phyloP scores from a whole-genome alignment of 495 filamentous ascomycete species.

The Aspergillus taichungensis region DNA sequence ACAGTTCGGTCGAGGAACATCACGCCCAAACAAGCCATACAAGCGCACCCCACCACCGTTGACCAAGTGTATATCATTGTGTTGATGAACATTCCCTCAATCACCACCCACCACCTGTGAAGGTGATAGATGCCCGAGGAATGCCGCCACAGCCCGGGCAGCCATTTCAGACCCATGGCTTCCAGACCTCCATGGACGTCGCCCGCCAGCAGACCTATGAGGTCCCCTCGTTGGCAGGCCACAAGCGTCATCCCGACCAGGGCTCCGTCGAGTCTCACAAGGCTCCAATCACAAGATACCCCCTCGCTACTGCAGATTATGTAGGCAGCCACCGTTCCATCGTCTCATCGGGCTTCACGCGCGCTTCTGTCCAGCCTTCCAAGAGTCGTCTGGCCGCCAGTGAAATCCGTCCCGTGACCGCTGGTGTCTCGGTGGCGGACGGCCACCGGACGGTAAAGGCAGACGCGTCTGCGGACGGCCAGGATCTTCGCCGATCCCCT shows the following conservation, averaged over 20 bases:
- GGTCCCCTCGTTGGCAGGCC: constrained; percentile 31
- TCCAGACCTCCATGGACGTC: constrained; percentile 40
- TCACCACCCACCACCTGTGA: not conserved
- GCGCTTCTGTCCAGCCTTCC: constrained; percentile 14
- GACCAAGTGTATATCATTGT: no score
- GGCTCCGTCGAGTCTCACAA: constrained; percentile 3
- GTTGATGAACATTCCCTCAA: not conserved
- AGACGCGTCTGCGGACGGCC: constrained; percentile 18
- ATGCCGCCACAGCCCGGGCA: constrained; percentile 22
- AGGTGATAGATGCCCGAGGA: constrained; percentile 2
- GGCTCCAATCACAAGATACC: constrained; percentile 8
- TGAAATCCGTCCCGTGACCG: constrained; percentile 25
- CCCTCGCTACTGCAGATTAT: not conserved
- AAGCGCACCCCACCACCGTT: no score
- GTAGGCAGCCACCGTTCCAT: not conserved
- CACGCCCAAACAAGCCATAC: no score
- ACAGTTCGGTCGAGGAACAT: no score
- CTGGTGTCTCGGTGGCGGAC: not conserved
- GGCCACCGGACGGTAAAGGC: not conserved
- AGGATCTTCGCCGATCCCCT: constrained; percentile 46
- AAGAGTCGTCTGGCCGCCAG: constrained; percentile 30
- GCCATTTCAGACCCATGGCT: constrained; percentile 29
- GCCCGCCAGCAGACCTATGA: constrained; percentile 30
- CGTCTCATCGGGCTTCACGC: constrained; percentile 9
- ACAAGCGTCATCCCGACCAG: constrained; percentile 29